Evolutionary conservation across 2,329 filamentous ascomycete species (phyloP), one percentile per base, ranked within the genome.

Genomic region (Calonectria pseudoturangicola): DNA sequence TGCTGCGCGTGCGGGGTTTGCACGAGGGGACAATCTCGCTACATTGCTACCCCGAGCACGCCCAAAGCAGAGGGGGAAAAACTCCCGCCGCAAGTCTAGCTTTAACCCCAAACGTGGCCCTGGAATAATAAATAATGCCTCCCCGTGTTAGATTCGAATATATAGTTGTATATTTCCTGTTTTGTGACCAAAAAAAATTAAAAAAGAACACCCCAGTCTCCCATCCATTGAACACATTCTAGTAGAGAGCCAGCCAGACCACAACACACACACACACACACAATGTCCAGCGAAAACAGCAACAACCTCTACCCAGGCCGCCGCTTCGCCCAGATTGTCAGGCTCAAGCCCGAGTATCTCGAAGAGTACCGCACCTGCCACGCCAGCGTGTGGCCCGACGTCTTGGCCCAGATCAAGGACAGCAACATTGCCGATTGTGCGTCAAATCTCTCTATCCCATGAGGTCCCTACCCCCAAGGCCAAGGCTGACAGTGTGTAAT

Each of bases 341-440:
- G 91, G 80, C 88, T 96, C 69, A 93, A 92, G 83, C 90, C 91
- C 15, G 90, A 93, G 74, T 89, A 86, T 73, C 85, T 93, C 16
- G 88, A 89, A 27, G 89, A 92, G 75, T 96, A 96, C 86, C 95
- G 94, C 82, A 88, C 92, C 78, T 92, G 91, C 74, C 94, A 96
- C 81, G 91, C 91, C 8, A 88, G 88, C 5, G 93, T 95, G 0
- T 96, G 94, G 94, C 93, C 93, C 7, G 93, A 94, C 77, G 93
- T 97, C 1, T 84, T 94, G 41, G 88, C 91, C 82, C 93, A 95
- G 84, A 95, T 96, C 80, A 91, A 92, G 81, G 90, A 92, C 48
- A 94, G 92, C 82, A 93, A 93, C 76, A 94, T 96, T 71, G 85
- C 88, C 73, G 94, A 96, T 80, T 96, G 91, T 48, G n/a, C 4